Evolutionary conservation across 2,329 filamentous ascomycete species (phyloP).

Genomic region (Xylariaceae sp.): DNA sequence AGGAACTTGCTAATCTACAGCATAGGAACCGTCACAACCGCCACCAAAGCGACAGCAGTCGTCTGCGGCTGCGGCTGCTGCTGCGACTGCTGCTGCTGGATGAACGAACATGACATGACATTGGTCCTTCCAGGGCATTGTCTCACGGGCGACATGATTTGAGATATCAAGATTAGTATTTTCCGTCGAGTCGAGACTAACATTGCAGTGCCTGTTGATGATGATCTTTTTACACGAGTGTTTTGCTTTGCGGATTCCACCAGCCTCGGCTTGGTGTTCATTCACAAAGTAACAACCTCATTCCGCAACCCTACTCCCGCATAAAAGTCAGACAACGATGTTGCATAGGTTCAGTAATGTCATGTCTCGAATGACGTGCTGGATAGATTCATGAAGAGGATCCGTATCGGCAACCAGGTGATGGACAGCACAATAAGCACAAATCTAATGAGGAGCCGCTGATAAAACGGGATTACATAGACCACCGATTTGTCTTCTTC

Average conservation of each 20-base stretch:
- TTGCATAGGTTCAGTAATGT: conserved; percentile 2
- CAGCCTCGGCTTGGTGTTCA: not conserved
- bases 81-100: conserved; percentile 23
- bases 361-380: conserved; percentile 1
- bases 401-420: conserved; percentile 1
- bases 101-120: conserved; percentile 20
- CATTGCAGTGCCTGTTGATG: conserved; percentile 7
- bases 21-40: conserved; percentile 28
- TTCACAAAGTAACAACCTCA: not conserved
- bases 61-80: conserved; percentile 26
- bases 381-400: conserved; percentile 1
- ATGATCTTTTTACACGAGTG: not conserved
- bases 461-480: conserved; percentile 1
- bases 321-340: not conserved
- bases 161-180: conserved; percentile 3
- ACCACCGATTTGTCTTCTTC: not conserved
- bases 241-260: not conserved
- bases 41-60: conserved; percentile 34
- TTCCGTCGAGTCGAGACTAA: conserved; percentile 13
- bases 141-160: conserved; percentile 2
- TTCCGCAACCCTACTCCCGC: not conserved
- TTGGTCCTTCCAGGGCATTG: conserved; percentile 1
- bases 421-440: conserved; percentile 4
- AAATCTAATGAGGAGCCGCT: not conserved
- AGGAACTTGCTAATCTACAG: conserved; percentile 24